These are phyloP conservation scores for Botrytis elliptica DNA, from an alignment of 2,329 filamentous ascomycete genomes.

Conservation along the genomic window DNA sequence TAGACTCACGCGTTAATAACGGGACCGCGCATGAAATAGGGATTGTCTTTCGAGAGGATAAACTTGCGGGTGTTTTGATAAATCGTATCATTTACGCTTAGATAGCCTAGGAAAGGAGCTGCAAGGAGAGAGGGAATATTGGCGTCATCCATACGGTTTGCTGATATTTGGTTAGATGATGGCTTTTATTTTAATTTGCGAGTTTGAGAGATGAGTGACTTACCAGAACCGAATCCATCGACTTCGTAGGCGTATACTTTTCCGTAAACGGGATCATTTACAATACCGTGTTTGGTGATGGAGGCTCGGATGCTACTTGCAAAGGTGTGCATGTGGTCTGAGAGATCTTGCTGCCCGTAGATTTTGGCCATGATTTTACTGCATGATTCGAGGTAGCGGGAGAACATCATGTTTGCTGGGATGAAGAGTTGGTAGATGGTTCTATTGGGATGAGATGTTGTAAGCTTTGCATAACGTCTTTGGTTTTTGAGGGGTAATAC, in stretches of 20 bases:
- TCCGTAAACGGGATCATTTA: constrained; percentile 60
- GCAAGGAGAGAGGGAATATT: constrained; percentile 68
- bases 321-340: constrained; percentile 55
- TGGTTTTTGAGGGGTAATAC: neutral
- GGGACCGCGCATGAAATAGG: constrained; percentile 62
- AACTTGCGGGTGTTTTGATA: constrained; percentile 80
- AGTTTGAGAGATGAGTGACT: constrained; percentile 35
- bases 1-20: constrained; percentile 55
- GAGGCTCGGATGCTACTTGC: constrained; percentile 63
- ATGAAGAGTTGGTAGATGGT: constrained; percentile 82
- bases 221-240: constrained; percentile 63
- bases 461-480: neutral
- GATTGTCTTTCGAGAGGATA: constrained; percentile 73
- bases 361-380: constrained; percentile 53
- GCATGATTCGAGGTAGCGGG: constrained; percentile 56
- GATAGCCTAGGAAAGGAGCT: constrained; percentile 62
- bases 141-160: constrained; percentile 68
- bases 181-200: too few relatives aligned
- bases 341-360: constrained; percentile 50
- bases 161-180: constrained; percentile 28
- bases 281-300: constrained; percentile 69
- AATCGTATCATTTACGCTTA: constrained; percentile 56
- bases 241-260: constrained; percentile 77
- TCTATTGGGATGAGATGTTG: constrained; percentile 18
- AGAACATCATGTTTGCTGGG: constrained; percentile 85